Conservation (phyloP, 495 filamentous ascomycete genomes). For the Parathielavia appendiculata region DNA sequence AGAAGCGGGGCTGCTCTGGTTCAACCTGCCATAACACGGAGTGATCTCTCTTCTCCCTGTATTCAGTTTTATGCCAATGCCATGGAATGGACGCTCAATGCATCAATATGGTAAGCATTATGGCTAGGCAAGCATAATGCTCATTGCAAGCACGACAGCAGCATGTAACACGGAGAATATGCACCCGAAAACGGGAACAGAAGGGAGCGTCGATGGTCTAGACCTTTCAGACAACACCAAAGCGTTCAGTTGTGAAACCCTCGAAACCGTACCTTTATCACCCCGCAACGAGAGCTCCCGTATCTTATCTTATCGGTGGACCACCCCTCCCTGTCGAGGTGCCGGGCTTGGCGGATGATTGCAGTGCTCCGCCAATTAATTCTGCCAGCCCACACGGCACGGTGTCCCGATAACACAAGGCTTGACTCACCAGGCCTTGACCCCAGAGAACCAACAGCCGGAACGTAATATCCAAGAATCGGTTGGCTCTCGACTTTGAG, state of each 20-base stretch:
- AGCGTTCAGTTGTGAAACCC: too few relatives aligned
- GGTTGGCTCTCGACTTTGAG: too few relatives aligned
- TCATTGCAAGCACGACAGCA: not conserved
- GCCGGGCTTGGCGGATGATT: not conserved
- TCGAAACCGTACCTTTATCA: too few relatives aligned
- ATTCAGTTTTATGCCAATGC: not conserved
- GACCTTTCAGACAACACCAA: not conserved
- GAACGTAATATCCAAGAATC: too few relatives aligned
- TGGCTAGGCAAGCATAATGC: not conserved
- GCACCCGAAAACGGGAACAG: not conserved
- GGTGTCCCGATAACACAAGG: not conserved
- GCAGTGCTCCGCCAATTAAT: constrained; percentile 20
- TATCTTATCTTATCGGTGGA: constrained; percentile 19
- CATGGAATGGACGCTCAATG: not conserved
- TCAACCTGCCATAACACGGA: not conserved
- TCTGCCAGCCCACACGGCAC: constrained; percentile 9
- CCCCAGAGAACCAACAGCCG: not conserved
- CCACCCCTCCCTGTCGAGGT: constrained; percentile 3
- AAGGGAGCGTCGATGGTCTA: constrained; percentile 1
- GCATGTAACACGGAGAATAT: not conserved
- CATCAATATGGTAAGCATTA: not conserved
- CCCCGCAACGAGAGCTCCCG: not conserved
- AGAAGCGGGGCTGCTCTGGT: too few relatives aligned
- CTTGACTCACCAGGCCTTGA: constrained; percentile 14
- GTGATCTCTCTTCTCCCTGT: not conserved